Conservation (phyloP, 108 stramenopile genomes). For the Nitzschia sp. region DNA sequence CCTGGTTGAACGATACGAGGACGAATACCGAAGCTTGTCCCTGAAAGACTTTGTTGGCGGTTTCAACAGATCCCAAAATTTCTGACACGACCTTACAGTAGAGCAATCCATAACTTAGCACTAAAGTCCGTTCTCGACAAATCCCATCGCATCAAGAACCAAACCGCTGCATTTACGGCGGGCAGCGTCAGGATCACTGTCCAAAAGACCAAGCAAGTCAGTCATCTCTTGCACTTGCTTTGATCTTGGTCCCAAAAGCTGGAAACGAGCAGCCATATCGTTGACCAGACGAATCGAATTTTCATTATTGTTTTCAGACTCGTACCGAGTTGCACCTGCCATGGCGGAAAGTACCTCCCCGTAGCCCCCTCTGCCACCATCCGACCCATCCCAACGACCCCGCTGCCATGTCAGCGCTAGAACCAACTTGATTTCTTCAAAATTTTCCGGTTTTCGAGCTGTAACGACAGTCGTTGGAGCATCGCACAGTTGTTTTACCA, state of each 20-base stretch:
- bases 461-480: background rate
- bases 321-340: constrained; percentile 73
- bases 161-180: constrained; percentile 64
- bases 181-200: constrained; percentile 46
- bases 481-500: constrained; percentile 48
- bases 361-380: constrained; percentile 62
- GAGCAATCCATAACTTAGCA: no score
- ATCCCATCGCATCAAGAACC: constrained; percentile 76
- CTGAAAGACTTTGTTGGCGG: constrained; percentile 29
- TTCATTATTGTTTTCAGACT: constrained; percentile 44
- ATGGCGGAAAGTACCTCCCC: constrained; percentile 59
- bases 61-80: constrained; percentile 11
- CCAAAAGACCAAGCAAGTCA: constrained; percentile 24
- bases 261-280: constrained; percentile 64
- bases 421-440: constrained; percentile 84
- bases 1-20: constrained; percentile 36
- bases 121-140: constrained; percentile 61
- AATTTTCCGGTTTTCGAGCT: constrained; percentile 20
- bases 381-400: constrained; percentile 58
- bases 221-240: constrained; percentile 51
- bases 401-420: constrained; percentile 71
- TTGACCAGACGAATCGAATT: constrained; percentile 44
- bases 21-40: constrained; percentile 46
- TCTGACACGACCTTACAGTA: no score
- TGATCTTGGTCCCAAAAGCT: constrained; percentile 19